Evolutionary conservation across 768 basidiomycete species (phyloP).

Genomic region (Zangia roseola): DNA sequence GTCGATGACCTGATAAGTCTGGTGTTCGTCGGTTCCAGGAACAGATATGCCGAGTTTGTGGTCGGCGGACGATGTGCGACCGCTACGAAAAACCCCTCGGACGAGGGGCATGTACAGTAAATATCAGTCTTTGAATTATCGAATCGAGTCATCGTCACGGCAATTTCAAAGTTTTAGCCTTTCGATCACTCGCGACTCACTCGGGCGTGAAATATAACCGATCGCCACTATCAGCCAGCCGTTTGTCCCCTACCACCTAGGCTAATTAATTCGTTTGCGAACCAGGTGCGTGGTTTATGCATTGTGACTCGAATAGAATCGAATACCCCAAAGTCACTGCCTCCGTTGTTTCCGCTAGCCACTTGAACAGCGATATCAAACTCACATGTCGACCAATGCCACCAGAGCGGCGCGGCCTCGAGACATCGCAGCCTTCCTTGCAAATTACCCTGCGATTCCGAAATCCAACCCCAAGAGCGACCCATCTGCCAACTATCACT

Average conservation of each 20-base stretch:
- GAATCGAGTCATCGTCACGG: neutral
- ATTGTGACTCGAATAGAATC: conserved; percentile 1
- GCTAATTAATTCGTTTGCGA: neutral
- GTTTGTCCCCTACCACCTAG: neutral
- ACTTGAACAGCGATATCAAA: neutral
- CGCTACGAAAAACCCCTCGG: too few species aligned
- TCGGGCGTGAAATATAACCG: neutral
- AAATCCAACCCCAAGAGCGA: conserved; percentile 6
- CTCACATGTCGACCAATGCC: conserved; percentile 15
- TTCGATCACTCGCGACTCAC: conserved; percentile 9
- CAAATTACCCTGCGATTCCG: conserved; percentile 19
- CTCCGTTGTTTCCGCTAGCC: conserved; percentile 11
- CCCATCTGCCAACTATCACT: conserved; percentile 48
- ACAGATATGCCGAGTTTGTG: neutral
- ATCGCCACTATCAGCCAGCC: conserved; percentile 1
- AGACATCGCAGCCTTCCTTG: conserved; percentile 28
- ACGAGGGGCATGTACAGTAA: too few species aligned
- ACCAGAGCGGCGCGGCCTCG: conserved; percentile 8
- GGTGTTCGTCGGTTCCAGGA: neutral
- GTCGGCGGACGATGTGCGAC: neutral
- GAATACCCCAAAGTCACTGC: conserved; percentile 4
- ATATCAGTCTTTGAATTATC: too few species aligned
- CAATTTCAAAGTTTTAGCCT: conserved; percentile 20
- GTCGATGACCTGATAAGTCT: conserved; percentile 3
- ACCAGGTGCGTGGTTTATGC: neutral